Base-by-base conservation (phyloP, 2,329 filamentous ascomycete species). In the Ciborinia camelliae region DNA sequence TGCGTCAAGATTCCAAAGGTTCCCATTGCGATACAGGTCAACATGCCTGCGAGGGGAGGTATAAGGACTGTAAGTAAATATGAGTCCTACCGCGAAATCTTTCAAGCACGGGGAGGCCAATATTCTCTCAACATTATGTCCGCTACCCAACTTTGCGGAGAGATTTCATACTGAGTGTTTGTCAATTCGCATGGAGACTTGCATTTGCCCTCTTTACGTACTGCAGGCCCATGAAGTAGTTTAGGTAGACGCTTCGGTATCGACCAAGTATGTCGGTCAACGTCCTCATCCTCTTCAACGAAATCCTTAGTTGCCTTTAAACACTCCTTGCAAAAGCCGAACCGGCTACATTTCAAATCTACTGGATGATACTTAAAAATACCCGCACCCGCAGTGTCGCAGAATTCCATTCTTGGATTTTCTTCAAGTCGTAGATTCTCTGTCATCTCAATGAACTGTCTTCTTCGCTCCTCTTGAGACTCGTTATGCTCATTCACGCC, bases 151-250 rank as follows among this genome's bases (percentile, higher is more conserved):
- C n/a, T n/a, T n/a, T n/a, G n/a, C n/a, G n/a, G n/a, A n/a, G n/a
- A n/a, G n/a, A n/a, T n/a, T n/a, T n/a, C n/a, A n/a, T n/a, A n/a
- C n/a, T n/a, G n/a, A 43, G 41, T n/a, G 18, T 7, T n/a, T 1
- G 28, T 23, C 15, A 32, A 15, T 43, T 32, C 20, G 10, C 10
- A 32, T 57, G 26, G 7, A 39, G 12, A 45, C 20, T 15, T 15
- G 39, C 54, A 57, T 23, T 39, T 6, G 6, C n/a, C 7, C 3
- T 5, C 4, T 12, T 14, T 6, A 3, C 2, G 30, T n/a, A 12
- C n/a, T 12, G 0, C 2, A 10, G 0, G 9, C 1, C 23, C 8
- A 5, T 15, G 10, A 18, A n/a, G 3, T 1, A 8, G 9, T 30
- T n/a, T 3, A 15, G 18, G 37, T 15, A 32, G 5, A 9, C 10